These are phyloP conservation scores for Stachybotrys chartarum DNA, from an alignment of 2,329 filamentous ascomycete species.

Conservation along the genomic window DNA sequence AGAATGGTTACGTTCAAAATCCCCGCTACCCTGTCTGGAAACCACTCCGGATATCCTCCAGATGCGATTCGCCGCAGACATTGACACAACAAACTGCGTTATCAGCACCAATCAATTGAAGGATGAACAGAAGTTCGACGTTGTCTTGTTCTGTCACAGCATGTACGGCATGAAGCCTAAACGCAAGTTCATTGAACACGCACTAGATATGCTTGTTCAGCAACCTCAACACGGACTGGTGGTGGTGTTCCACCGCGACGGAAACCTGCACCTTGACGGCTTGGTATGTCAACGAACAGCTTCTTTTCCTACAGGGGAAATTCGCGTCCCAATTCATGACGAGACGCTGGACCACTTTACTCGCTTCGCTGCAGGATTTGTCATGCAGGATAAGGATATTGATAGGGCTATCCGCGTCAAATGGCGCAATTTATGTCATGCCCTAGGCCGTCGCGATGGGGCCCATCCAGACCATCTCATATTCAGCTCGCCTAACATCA, in stretches of 20 bases:
- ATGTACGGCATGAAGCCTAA: slow-evolving; percentile 53
- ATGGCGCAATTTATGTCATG: slow-evolving; percentile 48
- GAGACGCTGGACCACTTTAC: slow-evolving; percentile 41
- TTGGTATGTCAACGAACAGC: slow-evolving; percentile 40
- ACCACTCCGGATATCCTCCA: slow-evolving; percentile 28
- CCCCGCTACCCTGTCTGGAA: slow-evolving; percentile 33
- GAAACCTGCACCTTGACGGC: slow-evolving; percentile 32
- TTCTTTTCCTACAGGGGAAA: slow-evolving; percentile 35
- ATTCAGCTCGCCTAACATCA: slow-evolving; percentile 42
- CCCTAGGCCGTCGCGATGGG: slow-evolving; percentile 31
- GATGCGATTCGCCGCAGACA: slow-evolving; percentile 28
- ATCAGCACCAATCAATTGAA: slow-evolving; percentile 8
- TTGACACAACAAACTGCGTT: slow-evolving; percentile 7
- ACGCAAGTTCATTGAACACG: slow-evolving; percentile 32
- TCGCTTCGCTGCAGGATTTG: slow-evolving; percentile 42
- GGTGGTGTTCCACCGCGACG: slow-evolving; percentile 48
- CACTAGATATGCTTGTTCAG: slow-evolving; percentile 39
- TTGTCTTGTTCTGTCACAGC: slow-evolving; percentile 57
- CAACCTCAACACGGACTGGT: slow-evolving; percentile 33
- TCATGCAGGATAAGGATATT: slow-evolving; percentile 19
- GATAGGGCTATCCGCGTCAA: slow-evolving; percentile 23
- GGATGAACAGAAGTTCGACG: slow-evolving; percentile 35
- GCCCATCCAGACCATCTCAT: slow-evolving; percentile 27
- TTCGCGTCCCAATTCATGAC: slow-evolving; percentile 37
- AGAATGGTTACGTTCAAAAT: slow-evolving; percentile 24